Percentiles rank a stretch among this genome's conserved stretches.
phyloP scores from a whole-genome alignment of 2,329 filamentous ascomycete genomes.

The Tolypocladium amazonense region DNA sequence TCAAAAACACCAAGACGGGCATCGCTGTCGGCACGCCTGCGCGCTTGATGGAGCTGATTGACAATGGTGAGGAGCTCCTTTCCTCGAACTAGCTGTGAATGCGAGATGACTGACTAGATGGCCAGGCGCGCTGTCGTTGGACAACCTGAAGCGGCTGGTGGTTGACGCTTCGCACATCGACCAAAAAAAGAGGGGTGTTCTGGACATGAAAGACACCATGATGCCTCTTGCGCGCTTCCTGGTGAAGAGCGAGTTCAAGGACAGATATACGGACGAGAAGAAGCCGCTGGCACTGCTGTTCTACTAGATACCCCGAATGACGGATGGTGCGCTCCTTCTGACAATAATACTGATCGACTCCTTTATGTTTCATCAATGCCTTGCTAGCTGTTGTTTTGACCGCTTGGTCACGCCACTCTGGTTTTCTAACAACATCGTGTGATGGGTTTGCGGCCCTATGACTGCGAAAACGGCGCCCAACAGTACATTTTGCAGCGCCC shows the following conservation, averaged over 20 bases:
- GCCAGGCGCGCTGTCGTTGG: constrained; percentile 55
- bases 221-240: constrained; percentile 70
- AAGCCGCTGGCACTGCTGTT: constrained; percentile 53
- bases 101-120: not conserved
- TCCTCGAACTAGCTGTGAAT: not conserved
- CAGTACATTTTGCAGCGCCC: no score
- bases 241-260: constrained; percentile 58
- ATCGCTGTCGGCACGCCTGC: constrained; percentile 87
- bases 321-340: no score
- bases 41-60: constrained; percentile 69
- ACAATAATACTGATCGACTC: no score
- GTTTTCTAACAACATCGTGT: no score
- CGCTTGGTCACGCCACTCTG: no score
- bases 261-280: constrained; percentile 52
- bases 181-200: constrained; percentile 83
- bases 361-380: no score
- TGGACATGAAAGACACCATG: constrained; percentile 93
- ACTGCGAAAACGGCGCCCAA: no score
- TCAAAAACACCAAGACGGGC: constrained; percentile 60
- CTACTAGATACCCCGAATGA: constrained; percentile 36
- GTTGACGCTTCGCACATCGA: constrained; percentile 91
- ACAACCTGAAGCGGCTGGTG: constrained; percentile 66
- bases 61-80: constrained; percentile 51
- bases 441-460: no score
- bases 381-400: no score